A percentile compares a stretch with the other conserved stretches of the same genome.
These are phyloP conservation scores for Diaporthe eres DNA, from an alignment of 2,329 filamentous ascomycete species.

Conservation along the genomic window DNA sequence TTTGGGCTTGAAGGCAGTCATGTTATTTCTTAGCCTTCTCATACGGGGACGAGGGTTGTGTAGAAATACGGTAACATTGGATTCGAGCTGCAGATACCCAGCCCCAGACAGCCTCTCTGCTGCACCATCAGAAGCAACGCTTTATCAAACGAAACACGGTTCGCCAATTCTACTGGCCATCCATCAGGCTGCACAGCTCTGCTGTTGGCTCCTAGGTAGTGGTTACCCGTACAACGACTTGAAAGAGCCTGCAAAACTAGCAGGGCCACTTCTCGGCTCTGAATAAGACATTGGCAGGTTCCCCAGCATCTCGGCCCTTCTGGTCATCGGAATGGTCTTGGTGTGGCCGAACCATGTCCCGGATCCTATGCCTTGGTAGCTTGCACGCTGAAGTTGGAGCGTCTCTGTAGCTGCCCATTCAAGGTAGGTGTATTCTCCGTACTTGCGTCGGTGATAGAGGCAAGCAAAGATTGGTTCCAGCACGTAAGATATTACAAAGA, in stretches of 20 bases:
- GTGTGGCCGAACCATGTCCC: background rate
- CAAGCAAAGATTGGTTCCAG: constrained; percentile 1
- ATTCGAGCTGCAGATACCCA: too few species aligned
- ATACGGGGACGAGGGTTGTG: too few species aligned
- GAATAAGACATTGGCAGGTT: background rate
- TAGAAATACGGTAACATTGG: too few species aligned
- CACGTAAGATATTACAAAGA: background rate
- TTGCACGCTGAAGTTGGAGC: background rate
- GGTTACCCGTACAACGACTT: background rate
- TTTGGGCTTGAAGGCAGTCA: too few species aligned
- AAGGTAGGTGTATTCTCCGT: background rate
- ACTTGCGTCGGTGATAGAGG: background rate
- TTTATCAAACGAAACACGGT: background rate
- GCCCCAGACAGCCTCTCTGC: background rate
- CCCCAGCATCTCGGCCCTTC: background rate
- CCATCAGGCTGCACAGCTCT: background rate
- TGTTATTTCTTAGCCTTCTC: too few species aligned
- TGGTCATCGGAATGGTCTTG: background rate
- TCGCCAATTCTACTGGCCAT: background rate
- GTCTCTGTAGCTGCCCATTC: constrained; percentile 6
- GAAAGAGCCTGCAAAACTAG: background rate
- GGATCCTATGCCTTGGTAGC: background rate
- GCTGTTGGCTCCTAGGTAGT: background rate
- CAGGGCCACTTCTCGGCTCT: background rate
- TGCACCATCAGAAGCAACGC: background rate